phyloP scores from a whole-genome alignment of 2,329 filamentous ascomycete genomes.

The Penicillium hesseltinei region DNA sequence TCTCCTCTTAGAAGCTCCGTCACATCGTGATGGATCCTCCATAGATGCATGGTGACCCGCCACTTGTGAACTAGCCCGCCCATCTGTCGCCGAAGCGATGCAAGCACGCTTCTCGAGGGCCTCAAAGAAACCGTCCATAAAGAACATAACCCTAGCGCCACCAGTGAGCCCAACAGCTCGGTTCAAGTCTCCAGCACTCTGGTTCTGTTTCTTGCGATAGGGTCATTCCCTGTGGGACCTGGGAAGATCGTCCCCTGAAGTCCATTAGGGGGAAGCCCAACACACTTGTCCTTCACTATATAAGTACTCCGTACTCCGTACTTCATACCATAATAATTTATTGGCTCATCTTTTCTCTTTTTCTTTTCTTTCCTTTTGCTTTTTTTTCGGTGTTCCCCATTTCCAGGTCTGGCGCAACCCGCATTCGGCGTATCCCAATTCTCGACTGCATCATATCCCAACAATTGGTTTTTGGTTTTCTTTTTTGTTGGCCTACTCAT shows the following conservation, averaged over 20 bases:
- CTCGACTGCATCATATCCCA: slow-evolving; percentile 18
- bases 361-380: slow-evolving; percentile 4
- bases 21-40: slow-evolving; percentile 28
- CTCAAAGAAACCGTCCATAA: slow-evolving; percentile 7
- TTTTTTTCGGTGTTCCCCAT: slow-evolving; percentile 10
- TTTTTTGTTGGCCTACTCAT: neutral
- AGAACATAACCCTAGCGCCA: neutral
- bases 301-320: slow-evolving; percentile 5
- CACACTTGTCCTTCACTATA: neutral
- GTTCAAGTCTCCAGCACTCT: neutral
- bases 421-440: slow-evolving; percentile 25
- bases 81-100: slow-evolving; percentile 18
- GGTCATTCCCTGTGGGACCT: neutral
- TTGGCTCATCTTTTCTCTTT: slow-evolving; percentile 2
- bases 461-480: neutral
- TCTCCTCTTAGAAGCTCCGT: slow-evolving; percentile 15
- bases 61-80: slow-evolving; percentile 30
- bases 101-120: slow-evolving; percentile 15
- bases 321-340: slow-evolving; percentile 3
- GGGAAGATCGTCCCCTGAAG: slow-evolving; percentile 11
- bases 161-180: neutral
- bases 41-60: slow-evolving; percentile 30
- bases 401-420: slow-evolving; percentile 14
- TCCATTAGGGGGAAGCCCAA: neutral
- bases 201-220: neutral